These are phyloP conservation scores for Babesia divergens DNA, from an alignment of 169 alveolate genomes.

Conservation along the genomic window DNA sequence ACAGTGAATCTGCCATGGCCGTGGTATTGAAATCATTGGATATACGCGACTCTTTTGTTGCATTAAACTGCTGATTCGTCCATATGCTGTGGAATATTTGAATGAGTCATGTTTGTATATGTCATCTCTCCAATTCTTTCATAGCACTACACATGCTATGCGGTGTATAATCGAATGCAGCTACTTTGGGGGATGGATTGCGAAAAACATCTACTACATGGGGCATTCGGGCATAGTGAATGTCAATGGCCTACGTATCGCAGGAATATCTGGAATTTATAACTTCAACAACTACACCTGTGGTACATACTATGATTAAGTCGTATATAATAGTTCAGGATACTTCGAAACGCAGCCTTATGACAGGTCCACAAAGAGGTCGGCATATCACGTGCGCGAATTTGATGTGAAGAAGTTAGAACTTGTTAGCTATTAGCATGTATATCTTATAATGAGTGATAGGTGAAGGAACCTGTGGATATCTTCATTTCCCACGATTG, in stretches of 20 bases:
- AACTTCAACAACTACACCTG: slow-evolving; percentile 79
- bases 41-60: too few relatives aligned
- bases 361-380: slow-evolving; percentile 77
- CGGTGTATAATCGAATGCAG: too few relatives aligned
- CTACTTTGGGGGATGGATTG: slow-evolving; percentile 97
- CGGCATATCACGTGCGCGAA: slow-evolving; percentile 87
- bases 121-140: too few relatives aligned
- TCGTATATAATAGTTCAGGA: slow-evolving; percentile 61
- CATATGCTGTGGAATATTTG: too few relatives aligned
- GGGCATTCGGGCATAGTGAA: slow-evolving; percentile 92
- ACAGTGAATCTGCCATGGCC: background rate
- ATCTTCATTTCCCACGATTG: slow-evolving; percentile 95
- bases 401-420: slow-evolving; percentile 86
- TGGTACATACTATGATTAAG: slow-evolving; percentile 24
- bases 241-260: slow-evolving; percentile 86
- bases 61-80: too few relatives aligned
- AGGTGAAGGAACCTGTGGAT: slow-evolving; percentile 81
- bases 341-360: slow-evolving; percentile 88
- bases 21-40: too few relatives aligned
- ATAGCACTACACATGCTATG: too few relatives aligned
- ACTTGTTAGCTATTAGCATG: slow-evolving; percentile 14
- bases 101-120: too few relatives aligned
- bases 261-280: slow-evolving; percentile 94
- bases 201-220: slow-evolving; percentile 93
- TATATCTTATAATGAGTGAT: background rate